Percentiles rank a stretch among this genome's conserved stretches.
Evolutionary conservation across 2,329 filamentous ascomycete species (phyloP).

Genomic region (Mollisia scopiformis): DNA sequence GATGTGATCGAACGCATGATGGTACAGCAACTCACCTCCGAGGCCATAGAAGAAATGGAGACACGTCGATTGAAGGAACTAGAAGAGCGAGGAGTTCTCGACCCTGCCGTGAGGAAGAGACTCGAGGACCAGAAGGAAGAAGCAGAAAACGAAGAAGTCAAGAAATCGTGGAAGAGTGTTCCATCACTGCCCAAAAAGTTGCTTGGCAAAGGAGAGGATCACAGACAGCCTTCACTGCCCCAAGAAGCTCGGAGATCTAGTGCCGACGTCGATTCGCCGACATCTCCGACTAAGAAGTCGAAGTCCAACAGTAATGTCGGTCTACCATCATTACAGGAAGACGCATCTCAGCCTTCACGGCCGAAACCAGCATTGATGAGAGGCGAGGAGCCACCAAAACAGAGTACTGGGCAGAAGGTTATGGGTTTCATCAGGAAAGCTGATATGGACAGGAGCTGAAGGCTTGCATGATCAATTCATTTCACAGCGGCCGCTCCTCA

Average conservation of each 20-base stretch:
- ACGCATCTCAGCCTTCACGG: conserved; percentile 10
- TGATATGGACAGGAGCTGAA: conserved; percentile 32
- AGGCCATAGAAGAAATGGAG: conserved; percentile 70
- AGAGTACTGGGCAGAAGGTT: conserved; percentile 22
- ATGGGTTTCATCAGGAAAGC: conserved; percentile 29
- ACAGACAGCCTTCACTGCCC: conserved; percentile 29
- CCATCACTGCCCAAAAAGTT: conserved; percentile 28
- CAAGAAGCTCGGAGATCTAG: conserved; percentile 20
- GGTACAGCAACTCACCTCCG: conserved; percentile 72
- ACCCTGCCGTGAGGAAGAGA: conserved; percentile 42
- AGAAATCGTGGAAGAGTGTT: conserved; percentile 30
- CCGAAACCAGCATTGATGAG: conserved; percentile 11
- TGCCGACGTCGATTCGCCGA: conserved; percentile 6
- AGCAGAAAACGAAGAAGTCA: conserved; percentile 36
- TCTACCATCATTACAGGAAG: conserved; percentile 21
- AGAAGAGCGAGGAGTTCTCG: conserved; percentile 27
- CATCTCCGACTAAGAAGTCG: conserved; percentile 10
- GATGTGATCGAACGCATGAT: conserved; percentile 79
- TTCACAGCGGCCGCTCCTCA: no score
- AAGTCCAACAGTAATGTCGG: conserved; percentile 3
- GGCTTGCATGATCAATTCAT: no score
- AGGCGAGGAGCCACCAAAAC: conserved; percentile 16
- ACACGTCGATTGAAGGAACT: conserved; percentile 94
- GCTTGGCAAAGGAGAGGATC: conserved; percentile 32
- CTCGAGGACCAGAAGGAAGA: conserved; percentile 52